Evolutionary conservation across 176 grass and related monocot species (phyloP), one percentile per base, ranked within the genome.

Genomic region (Oryza rufipogon): DNA sequence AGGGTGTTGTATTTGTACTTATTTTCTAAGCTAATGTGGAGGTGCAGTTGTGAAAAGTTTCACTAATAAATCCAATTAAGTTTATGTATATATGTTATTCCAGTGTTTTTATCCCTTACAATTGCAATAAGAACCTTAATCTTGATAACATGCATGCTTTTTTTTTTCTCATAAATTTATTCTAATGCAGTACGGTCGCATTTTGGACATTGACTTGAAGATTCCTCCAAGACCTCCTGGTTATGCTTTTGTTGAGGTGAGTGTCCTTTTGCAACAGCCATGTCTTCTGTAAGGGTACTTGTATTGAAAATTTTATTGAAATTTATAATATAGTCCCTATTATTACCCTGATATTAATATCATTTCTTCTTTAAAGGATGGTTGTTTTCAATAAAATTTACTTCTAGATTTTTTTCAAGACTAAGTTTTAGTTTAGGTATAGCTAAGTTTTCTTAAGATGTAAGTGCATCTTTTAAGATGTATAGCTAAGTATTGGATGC

Each of bases 231-330:
- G 92, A 28, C 92, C 95, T 80, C 95, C 95, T 26, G 95, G 92
- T 74, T 98, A 98, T 45, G 95, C 95, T 77, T 98, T 94, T 79
- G 85, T 98, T 69, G 92, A 98, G 95, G 95, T 98, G 83, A 84
- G 73, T 20, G 26, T 82, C 67, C 68, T 26, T 63, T 39, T 42
- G 4, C 68, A 77, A 33, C 60, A 16, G 39, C 65, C 47, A 68
- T n/a, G 20, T 32, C 5, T 33, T 71, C 36, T 83, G 38, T 78
- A 30, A 65, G 54, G 76, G 52, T 78, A 72, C 12, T 74, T 41
- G 41, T 80, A 3, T 46, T 17, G 30, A 8, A 25, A 42, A 41
- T 82, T 16, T 30, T 7, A 39, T 64, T 71, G 11, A 68, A 28
- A 70, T 71, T 71, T 1, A 11, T 71, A n/a, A 22, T 11, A 77